Conservation (phyloP, 1,284 basidiomycete genomes). For the Ustilago lituana region DNA sequence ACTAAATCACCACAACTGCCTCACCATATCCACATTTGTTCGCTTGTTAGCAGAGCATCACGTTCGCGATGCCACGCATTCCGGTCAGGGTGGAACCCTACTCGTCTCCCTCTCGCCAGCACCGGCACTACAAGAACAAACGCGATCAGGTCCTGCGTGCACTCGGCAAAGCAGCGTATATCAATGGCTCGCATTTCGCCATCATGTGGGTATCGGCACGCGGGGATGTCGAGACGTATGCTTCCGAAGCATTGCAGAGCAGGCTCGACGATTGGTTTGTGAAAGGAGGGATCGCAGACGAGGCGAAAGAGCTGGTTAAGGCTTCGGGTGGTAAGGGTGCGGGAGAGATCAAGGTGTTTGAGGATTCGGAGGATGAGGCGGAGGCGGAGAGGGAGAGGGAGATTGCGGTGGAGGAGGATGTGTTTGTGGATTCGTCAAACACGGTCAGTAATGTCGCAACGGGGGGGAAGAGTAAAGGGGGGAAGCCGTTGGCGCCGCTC, state of each 20-base stretch:
- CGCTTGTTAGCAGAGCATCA: too few species aligned
- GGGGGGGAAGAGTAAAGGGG: not conserved
- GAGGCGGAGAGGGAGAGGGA: conserved; percentile 5
- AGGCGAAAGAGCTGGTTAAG: conserved; percentile 54
- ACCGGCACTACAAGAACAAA: conserved; percentile 71
- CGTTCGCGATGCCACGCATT: conserved; percentile 72
- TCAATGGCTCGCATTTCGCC: conserved; percentile 72
- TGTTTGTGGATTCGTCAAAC: conserved; percentile 1
- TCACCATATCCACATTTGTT: too few species aligned
- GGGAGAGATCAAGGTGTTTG: conserved; percentile 7
- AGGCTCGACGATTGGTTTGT: conserved; percentile 61
- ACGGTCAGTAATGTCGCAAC: too few species aligned
- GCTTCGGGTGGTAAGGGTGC: not conserved
- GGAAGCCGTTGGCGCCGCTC: conserved; percentile 31
- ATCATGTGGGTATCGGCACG: conserved; percentile 71
- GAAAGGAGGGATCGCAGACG: conserved; percentile 57
- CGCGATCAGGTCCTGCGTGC: conserved; percentile 71
- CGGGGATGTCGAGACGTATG: conserved; percentile 71
- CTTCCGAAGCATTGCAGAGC: conserved; percentile 68
- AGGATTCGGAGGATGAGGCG: conserved; percentile 23
- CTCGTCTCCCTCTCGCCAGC: conserved; percentile 70
- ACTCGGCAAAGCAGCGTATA: conserved; percentile 69
- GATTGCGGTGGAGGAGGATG: conserved; percentile 4
- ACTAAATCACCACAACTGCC: too few species aligned
- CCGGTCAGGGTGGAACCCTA: conserved; percentile 71